Evolutionary conservation across 164 flowering plant species (phyloP).

Genomic region (Stephania cephalantha): DNA sequence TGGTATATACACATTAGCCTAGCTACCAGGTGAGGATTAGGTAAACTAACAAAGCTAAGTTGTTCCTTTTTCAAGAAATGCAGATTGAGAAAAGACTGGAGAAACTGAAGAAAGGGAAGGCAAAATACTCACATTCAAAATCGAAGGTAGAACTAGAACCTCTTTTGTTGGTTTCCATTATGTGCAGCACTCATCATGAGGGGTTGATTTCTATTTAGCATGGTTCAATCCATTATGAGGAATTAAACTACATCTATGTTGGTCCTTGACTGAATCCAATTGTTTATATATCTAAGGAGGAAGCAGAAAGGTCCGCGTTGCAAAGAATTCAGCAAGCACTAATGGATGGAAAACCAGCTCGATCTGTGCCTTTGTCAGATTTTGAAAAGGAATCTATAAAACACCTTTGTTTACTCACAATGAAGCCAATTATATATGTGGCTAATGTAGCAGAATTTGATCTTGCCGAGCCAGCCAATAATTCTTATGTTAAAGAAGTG

Average conservation of each 20-base stretch:
- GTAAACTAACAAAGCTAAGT: slow-evolving; percentile 33
- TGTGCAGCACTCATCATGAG: neutral
- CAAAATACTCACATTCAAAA: slow-evolving; percentile 73
- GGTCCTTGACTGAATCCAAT: slow-evolving; percentile 4
- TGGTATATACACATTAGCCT: no score
- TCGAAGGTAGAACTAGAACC: slow-evolving; percentile 53
- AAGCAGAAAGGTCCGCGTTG: slow-evolving; percentile 81
- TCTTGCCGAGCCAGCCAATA: slow-evolving; percentile 59
- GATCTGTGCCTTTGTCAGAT: slow-evolving; percentile 72
- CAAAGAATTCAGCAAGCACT: slow-evolving; percentile 73
- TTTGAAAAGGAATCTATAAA: slow-evolving; percentile 71
- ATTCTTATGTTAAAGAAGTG: slow-evolving; percentile 67
- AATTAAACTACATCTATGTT: neutral
- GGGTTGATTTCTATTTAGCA: neutral
- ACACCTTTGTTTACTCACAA: slow-evolving; percentile 92
- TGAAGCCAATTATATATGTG: slow-evolving; percentile 88
- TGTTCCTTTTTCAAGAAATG: slow-evolving; percentile 35
- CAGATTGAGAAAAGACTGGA: slow-evolving; percentile 98
- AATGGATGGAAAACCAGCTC: slow-evolving; percentile 94
- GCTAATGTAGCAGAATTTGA: slow-evolving; percentile 97
- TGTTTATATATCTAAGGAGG: slow-evolving; percentile 53
- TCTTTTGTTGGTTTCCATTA: neutral
- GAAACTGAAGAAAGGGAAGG: slow-evolving; percentile 80
- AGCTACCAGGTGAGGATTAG: slow-evolving; percentile 7
- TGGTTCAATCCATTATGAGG: neutral